Conservation (phyloP, 176 grass and related monocot species). For the Avena eriantha region DNA sequence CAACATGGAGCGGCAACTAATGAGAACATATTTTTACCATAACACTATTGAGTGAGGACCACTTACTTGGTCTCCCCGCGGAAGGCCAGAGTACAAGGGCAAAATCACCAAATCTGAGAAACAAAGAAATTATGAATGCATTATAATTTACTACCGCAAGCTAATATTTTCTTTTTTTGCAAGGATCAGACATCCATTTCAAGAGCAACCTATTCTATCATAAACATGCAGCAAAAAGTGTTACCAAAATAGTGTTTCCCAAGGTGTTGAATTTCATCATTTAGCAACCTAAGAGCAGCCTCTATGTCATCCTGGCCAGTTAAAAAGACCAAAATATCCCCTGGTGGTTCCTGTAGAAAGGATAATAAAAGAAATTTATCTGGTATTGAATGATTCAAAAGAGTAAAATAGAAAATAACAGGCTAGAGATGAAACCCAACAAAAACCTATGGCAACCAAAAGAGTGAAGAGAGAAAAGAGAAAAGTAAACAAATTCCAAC, state of each 20-base stretch:
- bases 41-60: constrained; percentile 28
- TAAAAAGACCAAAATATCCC: constrained; percentile 94
- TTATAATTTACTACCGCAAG: constrained; percentile 16
- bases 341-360: constrained; percentile 71
- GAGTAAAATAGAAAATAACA: neutral
- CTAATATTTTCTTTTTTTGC: neutral
- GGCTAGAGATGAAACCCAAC: too few species aligned
- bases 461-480: too few species aligned
- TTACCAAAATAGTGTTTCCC: constrained; percentile 64
- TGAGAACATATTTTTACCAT: constrained; percentile 4
- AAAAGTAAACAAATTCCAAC: too few species aligned
- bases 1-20: constrained; percentile 10
- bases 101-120: constrained; percentile 85
- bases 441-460: too few species aligned
- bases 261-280: constrained; percentile 64
- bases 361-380: constrained; percentile 3
- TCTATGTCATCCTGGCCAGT: constrained; percentile 98
- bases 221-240: neutral
- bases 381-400: neutral
- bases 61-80: constrained; percentile 81
- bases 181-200: constrained; percentile 26
- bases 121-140: constrained; percentile 39
- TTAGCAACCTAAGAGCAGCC: constrained; percentile 74
- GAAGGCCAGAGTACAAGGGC: constrained; percentile 92
- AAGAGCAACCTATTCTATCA: constrained; percentile 9